These are phyloP conservation scores for Vanrija humicola DNA, from an alignment of 1,284 basidiomycete genomes.

Conservation along the genomic window DNA sequence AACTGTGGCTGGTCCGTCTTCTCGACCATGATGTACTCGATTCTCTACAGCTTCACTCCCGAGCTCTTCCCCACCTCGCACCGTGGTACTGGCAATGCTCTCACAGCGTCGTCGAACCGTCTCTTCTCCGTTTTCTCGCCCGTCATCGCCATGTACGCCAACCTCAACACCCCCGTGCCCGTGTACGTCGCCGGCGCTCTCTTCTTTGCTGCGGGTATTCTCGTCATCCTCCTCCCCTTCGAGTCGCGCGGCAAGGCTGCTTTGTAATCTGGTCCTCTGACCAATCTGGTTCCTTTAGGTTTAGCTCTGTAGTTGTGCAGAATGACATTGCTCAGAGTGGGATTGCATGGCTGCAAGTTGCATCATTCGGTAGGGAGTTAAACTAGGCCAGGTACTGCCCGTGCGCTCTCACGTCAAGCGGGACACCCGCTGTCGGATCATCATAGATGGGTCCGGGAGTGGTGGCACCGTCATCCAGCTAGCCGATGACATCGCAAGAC, in stretches of 20 bases:
- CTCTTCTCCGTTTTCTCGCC: constrained; percentile 53
- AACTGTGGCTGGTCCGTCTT: constrained; percentile 58
- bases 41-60: constrained; percentile 54
- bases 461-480: no score
- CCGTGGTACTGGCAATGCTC: constrained; percentile 62
- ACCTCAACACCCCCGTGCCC: constrained; percentile 56
- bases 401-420: no score
- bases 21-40: constrained; percentile 39
- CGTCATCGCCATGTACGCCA: constrained; percentile 30
- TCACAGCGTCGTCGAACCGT: constrained; percentile 58
- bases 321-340: no score
- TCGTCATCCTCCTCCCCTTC: constrained; percentile 66
- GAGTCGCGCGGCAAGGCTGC: constrained; percentile 63
- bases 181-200: constrained; percentile 67
- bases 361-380: no score
- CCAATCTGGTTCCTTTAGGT: no score
- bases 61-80: constrained; percentile 64
- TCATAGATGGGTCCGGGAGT: no score
- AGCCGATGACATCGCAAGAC: no score
- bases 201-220: constrained; percentile 59
- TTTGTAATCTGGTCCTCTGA: constrained; percentile 1
- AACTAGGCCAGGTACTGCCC: no score
- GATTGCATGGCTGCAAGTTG: no score
- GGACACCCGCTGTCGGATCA: no score
- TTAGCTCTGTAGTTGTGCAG: no score